Conservation (phyloP, 1,284 basidiomycete genomes). For the Tranzscheliella williamsii region DNA sequence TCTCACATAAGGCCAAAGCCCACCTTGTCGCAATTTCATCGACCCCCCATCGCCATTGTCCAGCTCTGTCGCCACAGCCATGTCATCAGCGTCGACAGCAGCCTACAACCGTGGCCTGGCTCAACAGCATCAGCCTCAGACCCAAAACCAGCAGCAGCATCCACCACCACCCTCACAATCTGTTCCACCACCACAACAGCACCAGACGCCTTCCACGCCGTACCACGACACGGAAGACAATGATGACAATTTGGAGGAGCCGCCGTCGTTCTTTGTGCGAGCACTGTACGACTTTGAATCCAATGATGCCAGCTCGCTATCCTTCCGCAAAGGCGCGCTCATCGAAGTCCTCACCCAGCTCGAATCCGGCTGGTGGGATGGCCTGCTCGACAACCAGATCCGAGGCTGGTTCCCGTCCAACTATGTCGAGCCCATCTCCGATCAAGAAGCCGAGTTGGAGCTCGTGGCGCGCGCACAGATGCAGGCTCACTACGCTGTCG, state of each 20-base stretch:
- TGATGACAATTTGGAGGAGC: constrained; percentile 12
- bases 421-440: constrained; percentile 79
- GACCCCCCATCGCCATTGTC: no score
- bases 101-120: constrained; percentile 3
- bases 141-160: not conserved
- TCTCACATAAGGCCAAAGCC: no score
- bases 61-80: no score
- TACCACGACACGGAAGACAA: not conserved
- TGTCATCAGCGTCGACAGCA: constrained; percentile 22
- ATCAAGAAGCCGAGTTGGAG: constrained; percentile 67
- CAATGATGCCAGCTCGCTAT: constrained; percentile 81
- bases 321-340: constrained; percentile 82
- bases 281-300: constrained; percentile 83
- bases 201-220: not conserved
- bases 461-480: constrained; percentile 25
- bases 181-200: not conserved
- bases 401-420: constrained; percentile 98
- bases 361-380: constrained; percentile 98
- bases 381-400: constrained; percentile 70
- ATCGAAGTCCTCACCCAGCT: constrained; percentile 92
- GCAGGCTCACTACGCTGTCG: constrained; percentile 19
- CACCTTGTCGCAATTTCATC: no score
- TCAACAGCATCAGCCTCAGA: not conserved
- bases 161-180: not conserved
- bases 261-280: constrained; percentile 74